These are phyloP conservation scores for Crassisporium funariophilum DNA, from an alignment of 768 basidiomycete species.

Conservation along the genomic window DNA sequence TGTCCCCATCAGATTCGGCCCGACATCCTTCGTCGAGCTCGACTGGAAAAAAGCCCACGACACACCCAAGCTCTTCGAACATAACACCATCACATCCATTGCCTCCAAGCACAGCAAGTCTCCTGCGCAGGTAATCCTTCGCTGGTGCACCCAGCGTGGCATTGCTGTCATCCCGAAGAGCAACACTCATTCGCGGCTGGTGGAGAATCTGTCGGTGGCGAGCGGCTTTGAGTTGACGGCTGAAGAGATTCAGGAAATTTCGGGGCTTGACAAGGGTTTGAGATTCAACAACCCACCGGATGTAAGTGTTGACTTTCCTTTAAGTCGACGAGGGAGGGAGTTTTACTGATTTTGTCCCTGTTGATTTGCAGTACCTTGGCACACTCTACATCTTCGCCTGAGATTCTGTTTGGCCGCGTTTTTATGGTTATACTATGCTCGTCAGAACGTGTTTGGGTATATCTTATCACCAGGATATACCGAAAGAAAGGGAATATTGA, in stretches of 20 bases:
- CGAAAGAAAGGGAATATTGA: too few species aligned
- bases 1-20: constrained; percentile 18
- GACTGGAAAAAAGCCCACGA: constrained; percentile 57
- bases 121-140: constrained; percentile 70
- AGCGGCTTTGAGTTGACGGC: constrained; percentile 50
- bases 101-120: constrained; percentile 55
- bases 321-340: not conserved
- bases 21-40: constrained; percentile 63
- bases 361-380: constrained; percentile 25
- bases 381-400: constrained; percentile 30
- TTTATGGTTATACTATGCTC: too few species aligned
- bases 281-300: constrained; percentile 34
- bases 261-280: constrained; percentile 50
- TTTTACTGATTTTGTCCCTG: not conserved
- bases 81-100: constrained; percentile 44
- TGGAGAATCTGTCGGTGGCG: constrained; percentile 50
- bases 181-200: constrained; percentile 46
- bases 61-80: constrained; percentile 53
- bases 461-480: too few species aligned
- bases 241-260: constrained; percentile 61
- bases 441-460: too few species aligned
- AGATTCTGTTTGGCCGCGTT: too few species aligned
- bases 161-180: constrained; percentile 80
- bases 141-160: constrained; percentile 78
- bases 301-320: constrained; percentile 12